A percentile compares a stretch with the other conserved stretches of the same genome.
Evolutionary conservation across 331 rosid genomes (phyloP).

Genomic region (Dryas integrifolia): DNA sequence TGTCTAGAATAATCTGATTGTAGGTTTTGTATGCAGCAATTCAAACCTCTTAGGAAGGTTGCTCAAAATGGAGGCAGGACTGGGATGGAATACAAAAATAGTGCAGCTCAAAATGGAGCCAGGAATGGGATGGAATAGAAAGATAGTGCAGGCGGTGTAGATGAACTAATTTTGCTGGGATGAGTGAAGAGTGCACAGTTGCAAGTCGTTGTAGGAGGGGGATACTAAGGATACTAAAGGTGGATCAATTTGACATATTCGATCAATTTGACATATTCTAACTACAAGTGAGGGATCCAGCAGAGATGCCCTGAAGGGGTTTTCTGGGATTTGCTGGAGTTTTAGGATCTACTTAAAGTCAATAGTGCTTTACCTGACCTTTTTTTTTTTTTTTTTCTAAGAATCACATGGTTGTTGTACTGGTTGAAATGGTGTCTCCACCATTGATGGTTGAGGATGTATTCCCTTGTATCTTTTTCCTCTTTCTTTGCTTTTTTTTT

Average conservation of each 20-base stretch:
- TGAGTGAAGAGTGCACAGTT: too few species aligned
- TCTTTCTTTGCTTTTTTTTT: background rate
- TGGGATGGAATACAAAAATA: background rate
- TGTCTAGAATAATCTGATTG: background rate
- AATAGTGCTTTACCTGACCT: background rate
- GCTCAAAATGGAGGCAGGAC: constrained; percentile 10
- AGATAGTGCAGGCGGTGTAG: background rate
- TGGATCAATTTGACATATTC: constrained; percentile 12
- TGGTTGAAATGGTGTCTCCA: background rate
- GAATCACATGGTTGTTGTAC: background rate
- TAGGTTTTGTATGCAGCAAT: constrained; percentile 21
- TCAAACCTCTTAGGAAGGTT: background rate
- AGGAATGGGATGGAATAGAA: too few species aligned
- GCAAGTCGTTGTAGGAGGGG: too few species aligned
- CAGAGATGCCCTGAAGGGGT: constrained; percentile 7
- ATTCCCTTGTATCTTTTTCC: background rate
- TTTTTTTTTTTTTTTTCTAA: background rate
- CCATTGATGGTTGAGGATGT: background rate
- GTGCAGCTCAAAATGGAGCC: background rate
- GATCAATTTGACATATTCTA: constrained; percentile 15
- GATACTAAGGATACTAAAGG: background rate
- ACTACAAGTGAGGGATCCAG: background rate
- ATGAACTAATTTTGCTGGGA: constrained; percentile 17
- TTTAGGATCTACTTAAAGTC: background rate
- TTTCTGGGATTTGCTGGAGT: background rate